phyloP scores from a whole-genome alignment of 768 basidiomycete species.

The Chalciporus pseudorubinellus region DNA sequence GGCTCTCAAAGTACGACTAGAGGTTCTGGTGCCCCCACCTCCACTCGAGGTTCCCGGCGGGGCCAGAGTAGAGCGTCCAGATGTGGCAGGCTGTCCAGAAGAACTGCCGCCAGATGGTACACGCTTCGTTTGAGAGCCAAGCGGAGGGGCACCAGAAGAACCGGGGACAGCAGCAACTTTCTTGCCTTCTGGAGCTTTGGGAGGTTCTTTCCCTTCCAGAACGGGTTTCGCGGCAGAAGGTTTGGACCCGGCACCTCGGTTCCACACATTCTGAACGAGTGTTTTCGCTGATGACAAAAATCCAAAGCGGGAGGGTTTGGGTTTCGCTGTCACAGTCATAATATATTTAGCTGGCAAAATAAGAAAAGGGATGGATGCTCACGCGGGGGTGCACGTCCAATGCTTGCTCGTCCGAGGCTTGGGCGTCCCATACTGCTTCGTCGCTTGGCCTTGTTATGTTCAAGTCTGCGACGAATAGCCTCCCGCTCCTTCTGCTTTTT shows the following conservation, averaged over 20 bases:
- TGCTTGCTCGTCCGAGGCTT: slow-evolving; percentile 39
- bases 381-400: slow-evolving; percentile 42
- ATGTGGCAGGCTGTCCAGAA: slow-evolving; percentile 1
- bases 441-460: slow-evolving; percentile 63
- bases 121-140: slow-evolving; percentile 17
- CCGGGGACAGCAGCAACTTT: slow-evolving; percentile 20
- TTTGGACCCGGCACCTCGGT: slow-evolving; percentile 43
- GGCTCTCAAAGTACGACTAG: too few relatives aligned
- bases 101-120: slow-evolving; percentile 16
- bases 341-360: slow-evolving; percentile 4
- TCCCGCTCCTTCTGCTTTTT: slow-evolving; percentile 48
- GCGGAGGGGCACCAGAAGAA: slow-evolving; percentile 22
- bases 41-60: slow-evolving; percentile 8
- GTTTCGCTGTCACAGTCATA: slow-evolving; percentile 34
- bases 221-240: slow-evolving; percentile 25
- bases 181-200: slow-evolving; percentile 16
- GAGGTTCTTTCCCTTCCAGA: slow-evolving; percentile 14
- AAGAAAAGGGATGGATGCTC: slow-evolving; percentile 19
- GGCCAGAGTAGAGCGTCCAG: slow-evolving; percentile 15
- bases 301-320: slow-evolving; percentile 55
- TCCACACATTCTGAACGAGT: slow-evolving; percentile 73
- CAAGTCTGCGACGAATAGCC: slow-evolving; percentile 60
- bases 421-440: slow-evolving; percentile 61
- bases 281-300: slow-evolving; percentile 70
- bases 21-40: slow-evolving; percentile 4